Base-by-base conservation (phyloP, 768 basidiomycete species). In the Boletus edulis region DNA sequence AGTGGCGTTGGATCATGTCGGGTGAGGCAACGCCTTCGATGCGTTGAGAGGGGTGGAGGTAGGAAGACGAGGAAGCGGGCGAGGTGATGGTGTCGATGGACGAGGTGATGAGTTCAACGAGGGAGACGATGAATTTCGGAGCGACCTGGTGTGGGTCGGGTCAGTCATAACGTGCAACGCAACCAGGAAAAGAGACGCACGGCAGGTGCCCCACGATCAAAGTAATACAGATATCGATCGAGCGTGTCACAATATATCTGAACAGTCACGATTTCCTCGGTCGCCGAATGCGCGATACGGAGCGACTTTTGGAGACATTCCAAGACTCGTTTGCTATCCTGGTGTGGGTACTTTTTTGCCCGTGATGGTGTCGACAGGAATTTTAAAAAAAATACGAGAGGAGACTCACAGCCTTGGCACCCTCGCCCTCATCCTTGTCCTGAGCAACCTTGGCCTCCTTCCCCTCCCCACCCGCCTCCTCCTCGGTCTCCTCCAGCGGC, bases 241-340 rank as follows among this genome's bases (percentile, higher is more conserved):
- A 99, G 83, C 13, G 96, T 93, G 69, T 98, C 94, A 60, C 92
- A 93, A 69, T 98, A 98, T 9, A 98, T 78, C 67, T 98, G 96
- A 3, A 98, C 88, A 4, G 92, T 98, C 38, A 97, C 91, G 58
- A 98, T 91, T 65, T 98, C 95, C 71, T 98, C 97, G 50, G 94
- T 95, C 24, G 92, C 92, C 3, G 93, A 94, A 64, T 95, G 94
- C 6, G 97, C 97, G 63, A 97, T 98, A 3, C 96, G 85, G 24
- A 98, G 78, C 4, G 94, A 91, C 69, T 98, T 98, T 70, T 99
- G 97, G 32, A 99, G 78, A 67, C 97, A 99, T 72, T 99, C 97
- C 32, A 99, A 77, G 0, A 99, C 95, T 22, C 97, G 91, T 66
- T 98, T 98, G 72, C 94, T 95, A 67, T 99, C 97, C 61, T 93